Evolutionary conservation across 192 early-diverging fungal genomes (phyloP).

Genomic region (Coemansia umbellata): DNA sequence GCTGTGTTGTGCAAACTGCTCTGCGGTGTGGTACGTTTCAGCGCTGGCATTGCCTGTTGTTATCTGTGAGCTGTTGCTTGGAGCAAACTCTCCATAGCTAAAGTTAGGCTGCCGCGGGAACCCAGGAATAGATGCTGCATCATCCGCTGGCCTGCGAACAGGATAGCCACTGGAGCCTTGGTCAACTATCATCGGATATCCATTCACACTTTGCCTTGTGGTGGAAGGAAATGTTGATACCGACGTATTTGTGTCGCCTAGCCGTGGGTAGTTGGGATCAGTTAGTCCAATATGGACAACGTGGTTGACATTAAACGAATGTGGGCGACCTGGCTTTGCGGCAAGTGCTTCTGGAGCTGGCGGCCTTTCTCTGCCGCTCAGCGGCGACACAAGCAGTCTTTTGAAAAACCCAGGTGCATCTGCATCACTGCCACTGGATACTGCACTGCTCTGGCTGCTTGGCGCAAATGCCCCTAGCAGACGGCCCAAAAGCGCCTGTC

Average conservation of each 20-base stretch:
- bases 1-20: conserved; percentile 19
- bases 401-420: conserved; percentile 21
- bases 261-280: conserved; percentile 28
- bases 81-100: conserved; percentile 43
- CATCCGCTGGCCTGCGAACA: neutral
- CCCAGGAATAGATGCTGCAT: neutral
- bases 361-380: conserved; percentile 3
- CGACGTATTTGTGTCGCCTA: conserved; percentile 17
- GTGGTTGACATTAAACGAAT: conserved; percentile 41
- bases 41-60: conserved; percentile 23
- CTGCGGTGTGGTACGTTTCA: conserved; percentile 43
- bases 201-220: conserved; percentile 22
- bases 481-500: conserved; percentile 22
- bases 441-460: neutral
- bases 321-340: conserved; percentile 23
- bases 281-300: conserved; percentile 32
- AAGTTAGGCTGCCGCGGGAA: conserved; percentile 19
- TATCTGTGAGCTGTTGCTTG: conserved; percentile 10
- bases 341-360: neutral
- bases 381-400: conserved; percentile 25
- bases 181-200: conserved; percentile 30
- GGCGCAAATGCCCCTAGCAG: conserved; percentile 18
- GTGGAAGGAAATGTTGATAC: conserved; percentile 20
- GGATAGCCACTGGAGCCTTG: conserved; percentile 2
- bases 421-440: neutral